Conservation (phyloP, 1,139 yeast genomes). For the Lodderomyces parapsilosis region DNA sequence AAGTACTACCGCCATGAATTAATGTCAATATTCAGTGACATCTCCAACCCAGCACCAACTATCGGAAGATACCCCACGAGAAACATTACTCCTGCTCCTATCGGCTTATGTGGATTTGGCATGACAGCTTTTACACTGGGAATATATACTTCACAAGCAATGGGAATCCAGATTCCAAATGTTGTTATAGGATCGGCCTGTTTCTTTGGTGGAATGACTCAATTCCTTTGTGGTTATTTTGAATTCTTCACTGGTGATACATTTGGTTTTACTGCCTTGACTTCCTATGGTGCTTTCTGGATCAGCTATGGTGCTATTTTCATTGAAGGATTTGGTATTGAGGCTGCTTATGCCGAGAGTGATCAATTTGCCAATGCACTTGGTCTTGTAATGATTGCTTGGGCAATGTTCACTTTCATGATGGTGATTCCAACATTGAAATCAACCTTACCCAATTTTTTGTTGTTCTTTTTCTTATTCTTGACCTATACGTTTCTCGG, state of each 20-base stretch:
- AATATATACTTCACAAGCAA: conserved; percentile 41
- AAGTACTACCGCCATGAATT: conserved; percentile 31
- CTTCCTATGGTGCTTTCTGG: conserved; percentile 48
- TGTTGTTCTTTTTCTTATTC: conserved; percentile 53
- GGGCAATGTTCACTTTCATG: conserved; percentile 62
- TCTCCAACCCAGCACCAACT: conserved; percentile 32
- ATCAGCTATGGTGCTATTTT: conserved; percentile 67
- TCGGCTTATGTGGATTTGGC: conserved; percentile 45
- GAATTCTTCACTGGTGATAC: conserved; percentile 42
- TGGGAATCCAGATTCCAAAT: conserved; percentile 36
- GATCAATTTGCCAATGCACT: conserved; percentile 49
- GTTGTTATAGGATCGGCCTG: conserved; percentile 43
- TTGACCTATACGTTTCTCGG: conserved; percentile 57
- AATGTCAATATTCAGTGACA: conserved; percentile 40
- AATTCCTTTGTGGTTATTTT: conserved; percentile 53
- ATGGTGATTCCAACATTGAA: conserved; percentile 59
- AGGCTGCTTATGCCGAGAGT: conserved; percentile 46
- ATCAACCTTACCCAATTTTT: conserved; percentile 60
- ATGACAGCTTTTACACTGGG: conserved; percentile 38
- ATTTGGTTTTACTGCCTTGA: conserved; percentile 43
- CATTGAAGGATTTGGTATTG: conserved; percentile 54
- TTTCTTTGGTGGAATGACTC: conserved; percentile 50
- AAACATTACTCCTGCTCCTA: conserved; percentile 18
- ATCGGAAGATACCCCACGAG: conserved; percentile 19
- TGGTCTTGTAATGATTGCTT: conserved; percentile 61